These are phyloP conservation scores for Ophiosphaerella narmari DNA, from an alignment of 2,329 filamentous ascomycete species.

Conservation along the genomic window DNA sequence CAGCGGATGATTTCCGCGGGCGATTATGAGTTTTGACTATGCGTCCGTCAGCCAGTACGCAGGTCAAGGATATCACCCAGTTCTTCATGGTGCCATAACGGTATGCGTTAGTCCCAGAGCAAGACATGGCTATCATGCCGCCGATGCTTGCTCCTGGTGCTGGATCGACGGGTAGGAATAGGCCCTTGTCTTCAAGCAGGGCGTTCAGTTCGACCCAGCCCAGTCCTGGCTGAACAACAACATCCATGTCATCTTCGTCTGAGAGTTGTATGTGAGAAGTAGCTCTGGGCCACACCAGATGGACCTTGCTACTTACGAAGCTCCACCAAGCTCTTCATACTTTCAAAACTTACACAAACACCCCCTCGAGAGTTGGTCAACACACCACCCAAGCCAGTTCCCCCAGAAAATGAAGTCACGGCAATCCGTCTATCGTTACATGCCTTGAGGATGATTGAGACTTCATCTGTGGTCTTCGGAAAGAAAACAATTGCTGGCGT, in stretches of 20 bases:
- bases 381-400: slow-evolving; percentile 86
- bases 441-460: slow-evolving; percentile 78
- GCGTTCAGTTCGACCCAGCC: slow-evolving; percentile 86
- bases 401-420: slow-evolving; percentile 83
- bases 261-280: background rate
- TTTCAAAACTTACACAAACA: slow-evolving; percentile 80
- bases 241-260: slow-evolving; percentile 67
- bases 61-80: slow-evolving; percentile 83
- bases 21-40: slow-evolving; percentile 85
- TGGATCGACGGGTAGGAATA: slow-evolving; percentile 93
- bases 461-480: slow-evolving; percentile 76
- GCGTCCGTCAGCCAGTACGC: slow-evolving; percentile 86
- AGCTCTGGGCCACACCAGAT: no score
- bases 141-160: slow-evolving; percentile 89
- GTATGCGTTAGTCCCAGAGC: slow-evolving; percentile 84
- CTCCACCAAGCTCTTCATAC: slow-evolving; percentile 81
- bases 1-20: slow-evolving; percentile 85
- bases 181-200: slow-evolving; percentile 63
- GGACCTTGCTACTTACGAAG: slow-evolving; percentile 52
- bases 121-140: slow-evolving; percentile 73
- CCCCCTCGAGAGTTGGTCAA: slow-evolving; percentile 79
- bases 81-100: slow-evolving; percentile 92
- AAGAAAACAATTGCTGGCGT: slow-evolving; percentile 66
- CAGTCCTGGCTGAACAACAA: slow-evolving; percentile 65
- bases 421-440: slow-evolving; percentile 79